Percentiles rank a stretch among this genome's conserved stretches.
Conservation (phyloP, 2,329 filamentous ascomycete species). For the Colletotrichum kahawae region DNA sequence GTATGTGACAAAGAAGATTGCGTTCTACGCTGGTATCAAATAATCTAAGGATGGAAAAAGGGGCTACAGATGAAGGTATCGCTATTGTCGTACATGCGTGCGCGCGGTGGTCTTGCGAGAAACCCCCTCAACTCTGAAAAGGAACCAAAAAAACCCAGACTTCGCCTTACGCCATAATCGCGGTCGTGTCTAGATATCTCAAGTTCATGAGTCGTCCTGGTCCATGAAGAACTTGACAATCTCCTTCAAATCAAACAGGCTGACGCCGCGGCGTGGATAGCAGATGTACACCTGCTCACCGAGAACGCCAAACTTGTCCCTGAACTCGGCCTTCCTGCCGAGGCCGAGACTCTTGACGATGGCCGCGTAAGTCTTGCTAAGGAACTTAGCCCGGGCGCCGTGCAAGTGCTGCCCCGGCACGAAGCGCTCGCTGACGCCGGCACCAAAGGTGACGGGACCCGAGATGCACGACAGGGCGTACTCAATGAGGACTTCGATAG, state of each 20-base stretch:
- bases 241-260: conserved; percentile 81
- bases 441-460: conserved; percentile 80
- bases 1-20: background rate
- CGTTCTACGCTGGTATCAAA: conserved; percentile 12
- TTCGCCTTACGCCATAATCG: background rate
- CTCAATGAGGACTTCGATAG: conserved; percentile 83
- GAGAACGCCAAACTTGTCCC: conserved; percentile 85
- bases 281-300: conserved; percentile 89
- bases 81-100: background rate
- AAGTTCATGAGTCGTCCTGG: conserved; percentile 35
- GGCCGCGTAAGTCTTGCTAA: conserved; percentile 83
- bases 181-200: no score
- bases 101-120: background rate
- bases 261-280: conserved; percentile 86
- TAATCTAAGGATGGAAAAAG: background rate
- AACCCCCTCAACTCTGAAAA: background rate
- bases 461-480: conserved; percentile 63
- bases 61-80: background rate
- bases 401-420: conserved; percentile 82
- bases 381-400: conserved; percentile 79
- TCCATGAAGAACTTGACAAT: conserved; percentile 91
- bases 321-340: conserved; percentile 85
- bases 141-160: background rate
- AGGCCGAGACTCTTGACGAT: conserved; percentile 83
- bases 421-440: conserved; percentile 76